Conservation (phyloP, 345 rosid genomes). For the Hibiscus mutabilis region DNA sequence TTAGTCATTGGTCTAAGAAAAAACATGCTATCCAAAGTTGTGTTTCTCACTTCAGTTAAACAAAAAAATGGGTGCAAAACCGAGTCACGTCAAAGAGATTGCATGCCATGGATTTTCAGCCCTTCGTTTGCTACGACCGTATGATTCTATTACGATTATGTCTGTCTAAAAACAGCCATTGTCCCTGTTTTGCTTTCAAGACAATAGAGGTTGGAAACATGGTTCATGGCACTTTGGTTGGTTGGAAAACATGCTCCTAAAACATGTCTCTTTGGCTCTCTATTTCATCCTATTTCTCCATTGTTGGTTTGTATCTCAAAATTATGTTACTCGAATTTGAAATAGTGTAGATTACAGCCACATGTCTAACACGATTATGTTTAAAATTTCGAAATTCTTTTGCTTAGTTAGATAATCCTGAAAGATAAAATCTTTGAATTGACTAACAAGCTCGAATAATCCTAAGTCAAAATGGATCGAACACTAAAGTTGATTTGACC, state of each 20-base stretch:
- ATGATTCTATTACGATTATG: neutral
- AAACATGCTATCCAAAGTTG: neutral
- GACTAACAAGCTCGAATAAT: too few species aligned
- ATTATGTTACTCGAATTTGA: neutral
- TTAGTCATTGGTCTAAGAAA: neutral
- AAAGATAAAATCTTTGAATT: too few species aligned
- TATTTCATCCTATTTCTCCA: neutral
- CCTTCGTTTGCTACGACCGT: neutral
- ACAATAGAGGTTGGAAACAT: constrained; percentile 3
- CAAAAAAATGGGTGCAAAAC: neutral
- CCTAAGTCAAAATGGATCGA: too few species aligned
- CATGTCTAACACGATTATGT: neutral
- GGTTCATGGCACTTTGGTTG: constrained; percentile 28
- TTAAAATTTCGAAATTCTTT: neutral
- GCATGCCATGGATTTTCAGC: neutral
- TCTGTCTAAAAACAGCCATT: constrained; percentile 9
- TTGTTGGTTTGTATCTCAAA: neutral
- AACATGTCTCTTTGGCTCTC: neutral
- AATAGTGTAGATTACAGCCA: neutral
- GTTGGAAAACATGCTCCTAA: constrained; percentile 8
- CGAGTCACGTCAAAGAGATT: neutral
- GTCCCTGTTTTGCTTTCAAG: constrained; percentile 4
- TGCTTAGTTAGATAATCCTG: too few species aligned
- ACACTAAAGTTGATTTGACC: too few species aligned
- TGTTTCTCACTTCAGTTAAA: neutral